These are phyloP conservation scores for Trichophyton schoenleinii DNA, from an alignment of 2,329 filamentous ascomycete genomes.

Conservation along the genomic window DNA sequence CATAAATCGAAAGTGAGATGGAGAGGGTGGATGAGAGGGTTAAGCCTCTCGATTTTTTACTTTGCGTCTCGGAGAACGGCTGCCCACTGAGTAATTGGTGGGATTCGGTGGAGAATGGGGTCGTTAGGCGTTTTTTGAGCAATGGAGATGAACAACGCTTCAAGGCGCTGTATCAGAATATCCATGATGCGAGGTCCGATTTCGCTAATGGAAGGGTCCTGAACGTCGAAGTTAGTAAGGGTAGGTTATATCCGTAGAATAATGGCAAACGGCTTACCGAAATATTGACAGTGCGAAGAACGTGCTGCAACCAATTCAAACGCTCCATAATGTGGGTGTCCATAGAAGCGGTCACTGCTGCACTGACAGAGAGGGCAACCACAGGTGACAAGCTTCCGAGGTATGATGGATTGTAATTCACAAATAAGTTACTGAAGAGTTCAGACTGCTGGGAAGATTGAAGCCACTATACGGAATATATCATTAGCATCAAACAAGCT, in stretches of 20 bases:
- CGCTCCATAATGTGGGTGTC: conserved; percentile 42
- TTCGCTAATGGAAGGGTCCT: conserved; percentile 44
- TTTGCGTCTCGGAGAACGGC: conserved; percentile 21
- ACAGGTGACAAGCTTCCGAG: conserved; percentile 44
- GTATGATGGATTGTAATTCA: conserved; percentile 45
- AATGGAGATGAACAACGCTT: conserved; percentile 44
- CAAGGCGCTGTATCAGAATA: conserved; percentile 45
- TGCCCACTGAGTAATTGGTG: conserved; percentile 33
- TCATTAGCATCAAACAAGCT: conserved; percentile 2
- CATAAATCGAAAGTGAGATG: not conserved
- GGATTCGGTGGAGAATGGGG: conserved; percentile 41
- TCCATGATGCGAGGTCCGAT: conserved; percentile 49
- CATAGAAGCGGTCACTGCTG: conserved; percentile 47
- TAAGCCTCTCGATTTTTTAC: not conserved
- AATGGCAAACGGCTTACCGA: conserved; percentile 26
- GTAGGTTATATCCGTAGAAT: conserved; percentile 7
- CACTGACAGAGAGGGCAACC: conserved; percentile 48
- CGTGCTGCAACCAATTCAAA: conserved; percentile 46
- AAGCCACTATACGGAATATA: conserved; percentile 39
- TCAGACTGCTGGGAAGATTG: conserved; percentile 47
- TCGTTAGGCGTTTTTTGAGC: conserved; percentile 41
- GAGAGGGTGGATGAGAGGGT: not conserved
- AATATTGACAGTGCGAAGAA: conserved; percentile 43
- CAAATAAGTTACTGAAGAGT: conserved; percentile 51
- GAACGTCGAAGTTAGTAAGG: not conserved